Conservation (phyloP, 768 basidiomycete genomes). For the Phylloporus sp. region DNA sequence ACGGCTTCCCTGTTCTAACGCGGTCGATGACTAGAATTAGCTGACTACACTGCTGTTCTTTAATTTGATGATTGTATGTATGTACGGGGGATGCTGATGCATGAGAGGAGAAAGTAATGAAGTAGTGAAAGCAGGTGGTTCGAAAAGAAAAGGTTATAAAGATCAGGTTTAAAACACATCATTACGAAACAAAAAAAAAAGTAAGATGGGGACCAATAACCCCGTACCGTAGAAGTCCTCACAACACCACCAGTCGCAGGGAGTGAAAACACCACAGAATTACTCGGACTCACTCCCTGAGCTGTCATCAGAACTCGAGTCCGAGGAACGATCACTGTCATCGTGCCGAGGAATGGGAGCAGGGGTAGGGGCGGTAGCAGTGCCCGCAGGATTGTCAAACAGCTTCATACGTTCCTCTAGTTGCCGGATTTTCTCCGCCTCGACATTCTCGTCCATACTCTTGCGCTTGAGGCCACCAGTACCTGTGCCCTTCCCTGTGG, state of each 20-base stretch:
- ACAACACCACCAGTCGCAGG: constrained; percentile 9
- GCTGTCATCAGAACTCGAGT: constrained; percentile 77
- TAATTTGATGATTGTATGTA: constrained; percentile 40
- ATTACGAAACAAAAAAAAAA: constrained; percentile 26
- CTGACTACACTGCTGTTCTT: constrained; percentile 50
- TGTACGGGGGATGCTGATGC: constrained; percentile 34
- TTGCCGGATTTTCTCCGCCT: constrained; percentile 90
- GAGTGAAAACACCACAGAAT: constrained; percentile 21
- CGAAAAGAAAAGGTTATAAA: constrained; percentile 33
- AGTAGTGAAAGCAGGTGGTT: constrained; percentile 25
- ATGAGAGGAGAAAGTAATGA: constrained; percentile 13
- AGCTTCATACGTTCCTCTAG: constrained; percentile 85
- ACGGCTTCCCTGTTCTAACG: constrained; percentile 24
- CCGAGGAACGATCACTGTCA: constrained; percentile 73
- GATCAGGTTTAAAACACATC: constrained; percentile 32
- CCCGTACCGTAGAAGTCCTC: constrained; percentile 22
- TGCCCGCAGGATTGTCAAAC: constrained; percentile 62
- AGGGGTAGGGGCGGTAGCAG: constrained; percentile 30
- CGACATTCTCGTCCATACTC: constrained; percentile 95
- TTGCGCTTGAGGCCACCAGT: constrained; percentile 91
- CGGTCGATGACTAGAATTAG: constrained; percentile 33
- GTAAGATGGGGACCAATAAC: constrained; percentile 19
- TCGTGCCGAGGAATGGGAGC: constrained; percentile 34
- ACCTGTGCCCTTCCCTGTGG: constrained; percentile 70
- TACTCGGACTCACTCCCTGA: constrained; percentile 84